Percentiles rank a stretch among this genome's conserved stretches.
Conservation (phyloP, 176 grass and related monocot species). For the Zizania latifolia region DNA sequence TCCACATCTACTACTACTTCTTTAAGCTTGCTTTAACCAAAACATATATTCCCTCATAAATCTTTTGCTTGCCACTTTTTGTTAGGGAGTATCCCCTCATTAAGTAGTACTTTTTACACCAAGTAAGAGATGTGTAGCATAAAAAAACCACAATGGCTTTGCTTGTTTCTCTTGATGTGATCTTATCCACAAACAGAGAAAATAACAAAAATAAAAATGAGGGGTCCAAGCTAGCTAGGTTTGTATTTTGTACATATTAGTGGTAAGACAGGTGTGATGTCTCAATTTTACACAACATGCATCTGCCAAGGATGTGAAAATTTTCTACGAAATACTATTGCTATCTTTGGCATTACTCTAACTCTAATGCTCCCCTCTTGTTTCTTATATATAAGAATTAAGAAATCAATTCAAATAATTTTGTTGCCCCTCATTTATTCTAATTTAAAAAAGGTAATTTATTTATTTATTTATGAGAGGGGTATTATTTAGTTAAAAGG, state of each 20-base stretch:
- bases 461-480: too few relatives aligned
- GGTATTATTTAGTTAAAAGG: too few relatives aligned
- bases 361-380: too few relatives aligned
- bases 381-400: too few relatives aligned
- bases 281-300: background rate
- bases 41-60: conserved; percentile 43
- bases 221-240: background rate
- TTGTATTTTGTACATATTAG: conserved; percentile 10
- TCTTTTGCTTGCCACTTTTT: conserved; percentile 16
- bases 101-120: conserved; percentile 2
- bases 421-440: too few relatives aligned
- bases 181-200: conserved; percentile 22
- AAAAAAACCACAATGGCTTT: background rate
- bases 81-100: conserved; percentile 22
- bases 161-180: background rate
- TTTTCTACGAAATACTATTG: too few relatives aligned
- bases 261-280: conserved; percentile 9
- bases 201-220: background rate
- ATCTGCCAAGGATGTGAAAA: too few relatives aligned
- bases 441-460: too few relatives aligned
- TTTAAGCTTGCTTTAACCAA: conserved; percentile 27
- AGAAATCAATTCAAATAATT: too few relatives aligned
- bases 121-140: background rate
- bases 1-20: conserved; percentile 5
- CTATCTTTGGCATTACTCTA: too few relatives aligned